Percentiles rank a stretch among this genome's conserved stretches.
Conservation (phyloP, 2,329 filamentous ascomycete species). For the Curvularia sp. region DNA sequence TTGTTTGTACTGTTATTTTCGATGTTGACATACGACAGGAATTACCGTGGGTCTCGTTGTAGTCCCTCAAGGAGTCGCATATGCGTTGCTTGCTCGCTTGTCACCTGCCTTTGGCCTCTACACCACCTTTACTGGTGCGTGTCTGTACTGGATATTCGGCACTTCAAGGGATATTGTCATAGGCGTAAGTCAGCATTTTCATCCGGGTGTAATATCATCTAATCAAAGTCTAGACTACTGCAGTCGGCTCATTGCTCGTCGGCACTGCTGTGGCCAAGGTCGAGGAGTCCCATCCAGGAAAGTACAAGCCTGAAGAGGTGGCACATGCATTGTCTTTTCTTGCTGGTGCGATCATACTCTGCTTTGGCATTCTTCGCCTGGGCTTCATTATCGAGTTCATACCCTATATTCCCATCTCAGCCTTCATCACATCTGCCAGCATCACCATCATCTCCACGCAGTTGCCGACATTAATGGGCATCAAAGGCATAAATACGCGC, state of each 20-base stretch:
- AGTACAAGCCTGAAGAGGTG: conserved; percentile 67
- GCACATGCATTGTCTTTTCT: conserved; percentile 82
- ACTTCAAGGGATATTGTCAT: conserved; percentile 98
- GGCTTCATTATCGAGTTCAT: conserved; percentile 96
- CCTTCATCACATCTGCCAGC: conserved; percentile 96
- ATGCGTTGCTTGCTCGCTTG: conserved; percentile 80
- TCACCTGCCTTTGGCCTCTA: conserved; percentile 83
- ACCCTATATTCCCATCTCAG: conserved; percentile 84
- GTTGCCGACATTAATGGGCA: conserved; percentile 78
- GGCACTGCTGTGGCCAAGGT: conserved; percentile 78
- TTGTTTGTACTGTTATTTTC: too few species aligned
- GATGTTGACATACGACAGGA: conserved; percentile 13
- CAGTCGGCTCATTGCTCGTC: conserved; percentile 89
- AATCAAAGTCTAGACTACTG: conserved; percentile 70
- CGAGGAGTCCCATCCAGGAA: conserved; percentile 62
- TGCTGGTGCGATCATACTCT: conserved; percentile 75
- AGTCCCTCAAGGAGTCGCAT: conserved; percentile 94
- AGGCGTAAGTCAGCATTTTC: conserved; percentile 65
- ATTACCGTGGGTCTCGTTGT: conserved; percentile 77
- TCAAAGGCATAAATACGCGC: conserved; percentile 74
- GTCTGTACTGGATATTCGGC: conserved; percentile 96
- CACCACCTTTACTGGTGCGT: conserved; percentile 92
- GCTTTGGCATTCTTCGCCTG: conserved; percentile 77
- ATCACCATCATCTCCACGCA: conserved; percentile 87
- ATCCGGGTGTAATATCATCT: not conserved